Percentiles rank a stretch among this genome's conserved stretches.
Conservation (phyloP, 176 grass and related monocot species). For the Echinochloa phyllopogon region DNA sequence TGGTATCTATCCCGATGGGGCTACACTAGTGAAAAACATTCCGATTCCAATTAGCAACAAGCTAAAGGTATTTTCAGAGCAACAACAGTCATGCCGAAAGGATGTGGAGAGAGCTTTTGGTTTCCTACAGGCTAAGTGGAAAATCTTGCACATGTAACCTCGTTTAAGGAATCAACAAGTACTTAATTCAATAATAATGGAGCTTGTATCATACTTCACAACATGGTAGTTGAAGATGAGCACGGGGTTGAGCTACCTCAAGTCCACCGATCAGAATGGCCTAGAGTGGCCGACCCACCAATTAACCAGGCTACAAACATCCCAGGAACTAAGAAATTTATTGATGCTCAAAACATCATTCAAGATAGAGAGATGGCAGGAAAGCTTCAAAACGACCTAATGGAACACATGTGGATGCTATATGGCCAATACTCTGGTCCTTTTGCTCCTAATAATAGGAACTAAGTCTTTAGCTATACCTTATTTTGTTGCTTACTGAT, state of each 20-base stretch:
- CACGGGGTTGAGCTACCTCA: not conserved
- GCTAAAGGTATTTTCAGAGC: not conserved
- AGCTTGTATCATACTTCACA: not conserved
- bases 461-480: no score
- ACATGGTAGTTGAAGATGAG: not conserved
- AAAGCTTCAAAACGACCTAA: not conserved
- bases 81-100: not conserved
- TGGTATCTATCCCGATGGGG: not conserved
- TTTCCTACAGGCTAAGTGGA: no score
- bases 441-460: no score
- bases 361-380: not conserved
- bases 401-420: not conserved
- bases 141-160: not conserved
- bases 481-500: not conserved
- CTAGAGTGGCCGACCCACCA: not conserved
- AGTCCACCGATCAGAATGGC: not conserved
- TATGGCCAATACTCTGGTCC: no score
- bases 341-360: not conserved
- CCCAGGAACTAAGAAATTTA: not conserved
- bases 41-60: not conserved
- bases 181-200: not conserved
- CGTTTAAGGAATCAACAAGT: not conserved
- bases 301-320: not conserved
- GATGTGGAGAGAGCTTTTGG: no score
- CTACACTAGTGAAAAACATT: slow-evolving; percentile 10